Conservation (phyloP, 108 stramenopile species). For the Thalassiosira profunda region DNA sequence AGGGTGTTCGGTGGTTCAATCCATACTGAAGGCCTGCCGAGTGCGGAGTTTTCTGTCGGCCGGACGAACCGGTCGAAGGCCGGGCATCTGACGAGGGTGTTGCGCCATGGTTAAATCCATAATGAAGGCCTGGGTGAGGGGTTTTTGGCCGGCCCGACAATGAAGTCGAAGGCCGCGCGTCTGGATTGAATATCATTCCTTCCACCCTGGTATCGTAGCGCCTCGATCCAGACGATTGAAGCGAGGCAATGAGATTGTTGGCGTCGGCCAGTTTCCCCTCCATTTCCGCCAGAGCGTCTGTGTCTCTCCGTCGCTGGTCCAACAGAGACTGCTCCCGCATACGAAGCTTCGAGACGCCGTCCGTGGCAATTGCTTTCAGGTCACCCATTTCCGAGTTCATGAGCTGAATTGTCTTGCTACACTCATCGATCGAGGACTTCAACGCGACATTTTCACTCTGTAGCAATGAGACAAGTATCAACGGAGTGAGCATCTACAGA, state of each 20-base stretch:
- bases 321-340: not conserved
- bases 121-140: not conserved
- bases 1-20: not conserved
- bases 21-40: not conserved
- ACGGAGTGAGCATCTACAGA: not conserved
- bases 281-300: constrained; percentile 13
- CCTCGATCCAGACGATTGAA: constrained; percentile 2
- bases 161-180: not conserved
- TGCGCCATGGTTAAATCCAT: not conserved
- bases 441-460: constrained; percentile 39
- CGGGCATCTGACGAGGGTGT: constrained; percentile 2
- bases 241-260: constrained; percentile 21
- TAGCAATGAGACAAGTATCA: not conserved
- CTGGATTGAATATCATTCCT: constrained; percentile 1
- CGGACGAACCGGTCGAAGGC: not conserved
- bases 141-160: constrained; percentile 7
- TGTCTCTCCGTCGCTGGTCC: constrained; percentile 2
- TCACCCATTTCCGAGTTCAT: constrained; percentile 40
- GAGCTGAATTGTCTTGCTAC: constrained; percentile 23
- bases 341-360: constrained; percentile 23
- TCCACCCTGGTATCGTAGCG: not conserved
- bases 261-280: constrained; percentile 23
- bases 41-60: too few relatives aligned
- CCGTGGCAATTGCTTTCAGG: constrained; percentile 28
- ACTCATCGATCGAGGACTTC: constrained; percentile 38